A percentile compares a stretch with the other conserved stretches of the same genome.
Conservation (phyloP, 805 yeast genomes). For the Nakazawaea ernobii region DNA sequence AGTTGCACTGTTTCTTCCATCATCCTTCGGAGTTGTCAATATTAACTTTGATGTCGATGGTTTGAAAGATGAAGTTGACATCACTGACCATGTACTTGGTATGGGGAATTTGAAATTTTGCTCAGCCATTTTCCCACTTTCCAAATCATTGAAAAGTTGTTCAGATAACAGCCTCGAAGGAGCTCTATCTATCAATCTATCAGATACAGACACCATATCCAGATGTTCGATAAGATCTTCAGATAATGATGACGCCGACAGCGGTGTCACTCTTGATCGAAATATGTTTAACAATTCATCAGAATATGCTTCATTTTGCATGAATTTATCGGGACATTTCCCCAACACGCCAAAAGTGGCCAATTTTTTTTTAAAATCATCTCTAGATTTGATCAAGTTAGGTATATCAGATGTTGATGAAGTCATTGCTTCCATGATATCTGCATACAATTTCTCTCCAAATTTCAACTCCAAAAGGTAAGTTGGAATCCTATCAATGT, state of each 20-base stretch:
- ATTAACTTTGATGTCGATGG: conserved; percentile 18
- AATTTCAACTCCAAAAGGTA: conserved; percentile 17
- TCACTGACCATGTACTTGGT: conserved; percentile 23
- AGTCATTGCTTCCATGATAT: conserved; percentile 9
- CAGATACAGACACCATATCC: not conserved
- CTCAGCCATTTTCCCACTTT: conserved; percentile 6
- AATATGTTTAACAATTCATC: conserved; percentile 11
- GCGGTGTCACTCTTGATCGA: conserved; percentile 1
- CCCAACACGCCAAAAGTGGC: conserved; percentile 13
- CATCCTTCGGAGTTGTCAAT: conserved; percentile 19
- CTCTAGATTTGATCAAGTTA: conserved; percentile 1
- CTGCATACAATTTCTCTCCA: conserved; percentile 15
- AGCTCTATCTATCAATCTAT: conserved; percentile 3
- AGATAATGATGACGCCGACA: not conserved
- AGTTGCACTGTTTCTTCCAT: not conserved
- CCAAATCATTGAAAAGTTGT: conserved; percentile 5
- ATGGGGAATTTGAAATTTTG: conserved; percentile 12
- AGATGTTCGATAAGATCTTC: not conserved
- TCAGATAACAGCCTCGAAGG: conserved; percentile 1
- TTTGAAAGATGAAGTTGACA: conserved; percentile 14
- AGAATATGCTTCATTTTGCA: conserved; percentile 10
- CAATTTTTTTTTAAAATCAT: conserved; percentile 6
- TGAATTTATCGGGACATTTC: conserved; percentile 6
- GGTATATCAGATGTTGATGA: conserved; percentile 12
- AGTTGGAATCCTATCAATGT: conserved; percentile 16